Evolutionary conservation across 23 red algal genomes (phyloP).

Genomic region (Gracilaria gracilis): DNA sequence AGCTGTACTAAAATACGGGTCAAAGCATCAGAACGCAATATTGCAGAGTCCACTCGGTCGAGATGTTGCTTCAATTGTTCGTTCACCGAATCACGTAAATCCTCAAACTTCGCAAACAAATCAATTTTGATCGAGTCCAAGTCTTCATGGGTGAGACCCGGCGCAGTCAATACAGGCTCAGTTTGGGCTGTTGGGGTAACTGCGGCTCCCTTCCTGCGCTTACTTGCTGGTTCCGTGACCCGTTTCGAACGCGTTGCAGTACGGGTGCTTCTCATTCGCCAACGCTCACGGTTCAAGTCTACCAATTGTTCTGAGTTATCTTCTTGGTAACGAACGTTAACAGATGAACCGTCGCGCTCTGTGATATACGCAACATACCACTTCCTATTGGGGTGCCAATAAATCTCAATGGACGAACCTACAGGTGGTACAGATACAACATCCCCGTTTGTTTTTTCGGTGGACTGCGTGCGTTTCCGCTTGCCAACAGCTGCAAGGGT

Average conservation of each 20-base stretch:
- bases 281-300: slow-evolving; percentile 45
- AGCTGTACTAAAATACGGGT: slow-evolving; percentile 24
- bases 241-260: slow-evolving; percentile 8
- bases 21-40: neutral
- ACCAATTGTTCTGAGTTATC: slow-evolving; percentile 68
- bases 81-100: slow-evolving; percentile 12
- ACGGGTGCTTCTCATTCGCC: slow-evolving; percentile 21
- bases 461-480: slow-evolving; percentile 28
- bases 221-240: neutral
- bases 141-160: slow-evolving; percentile 1
- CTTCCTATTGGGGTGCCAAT: slow-evolving; percentile 67
- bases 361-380: slow-evolving; percentile 53
- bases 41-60: neutral
- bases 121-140: slow-evolving; percentile 35
- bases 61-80: slow-evolving; percentile 26
- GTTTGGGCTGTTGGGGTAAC: neutral
- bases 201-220: neutral
- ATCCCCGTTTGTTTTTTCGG: slow-evolving; percentile 37
- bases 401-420: slow-evolving; percentile 63
- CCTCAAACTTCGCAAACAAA: slow-evolving; percentile 36
- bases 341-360: neutral
- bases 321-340: slow-evolving; percentile 59
- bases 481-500: slow-evolving; percentile 35
- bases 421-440: slow-evolving; percentile 32
- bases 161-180: neutral